phyloP scores from a whole-genome alignment of 140 eudicot species.

The Anethum foeniculum region DNA sequence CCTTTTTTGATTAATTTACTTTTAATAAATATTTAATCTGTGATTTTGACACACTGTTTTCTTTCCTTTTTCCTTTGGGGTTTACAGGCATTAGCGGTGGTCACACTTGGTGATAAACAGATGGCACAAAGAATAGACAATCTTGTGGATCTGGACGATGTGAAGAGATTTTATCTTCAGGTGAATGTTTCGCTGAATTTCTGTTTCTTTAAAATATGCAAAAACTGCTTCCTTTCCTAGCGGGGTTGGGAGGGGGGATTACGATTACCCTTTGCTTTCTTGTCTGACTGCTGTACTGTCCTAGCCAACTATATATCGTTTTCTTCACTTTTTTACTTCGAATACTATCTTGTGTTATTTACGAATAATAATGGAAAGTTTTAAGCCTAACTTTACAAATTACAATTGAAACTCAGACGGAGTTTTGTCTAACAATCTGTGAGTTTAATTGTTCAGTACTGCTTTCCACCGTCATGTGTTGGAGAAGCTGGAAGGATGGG shows the following conservation, averaged over 20 bases:
- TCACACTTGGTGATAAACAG: constrained; percentile 84
- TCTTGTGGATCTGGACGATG: constrained; percentile 85
- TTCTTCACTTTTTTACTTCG: background rate
- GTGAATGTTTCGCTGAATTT: constrained; percentile 19
- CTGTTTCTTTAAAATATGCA: background rate
- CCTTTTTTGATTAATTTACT: background rate
- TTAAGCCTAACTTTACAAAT: background rate
- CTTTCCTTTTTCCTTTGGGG: constrained; percentile 16
- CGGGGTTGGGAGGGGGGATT: background rate
- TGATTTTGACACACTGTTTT: background rate
- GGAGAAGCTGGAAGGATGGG: constrained; percentile 98
- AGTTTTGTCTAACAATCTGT: constrained; percentile 14
- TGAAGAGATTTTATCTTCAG: constrained; percentile 97
- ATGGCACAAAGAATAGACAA: constrained; percentile 98
- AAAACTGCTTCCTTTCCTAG: background rate
- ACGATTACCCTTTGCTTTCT: background rate
- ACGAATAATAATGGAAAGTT: background rate
- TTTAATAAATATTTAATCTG: background rate
- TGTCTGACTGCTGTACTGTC: background rate
- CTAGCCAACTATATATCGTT: background rate
- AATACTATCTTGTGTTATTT: background rate
- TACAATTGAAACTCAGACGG: background rate
- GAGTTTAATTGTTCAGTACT: constrained; percentile 51
- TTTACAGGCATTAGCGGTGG: constrained; percentile 88
- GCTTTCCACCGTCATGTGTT: constrained; percentile 97